A percentile compares a stretch with the other conserved stretches of the same genome.
phyloP scores from a whole-genome alignment of 208 protist species.

The Acanthamoeba royreba region DNA sequence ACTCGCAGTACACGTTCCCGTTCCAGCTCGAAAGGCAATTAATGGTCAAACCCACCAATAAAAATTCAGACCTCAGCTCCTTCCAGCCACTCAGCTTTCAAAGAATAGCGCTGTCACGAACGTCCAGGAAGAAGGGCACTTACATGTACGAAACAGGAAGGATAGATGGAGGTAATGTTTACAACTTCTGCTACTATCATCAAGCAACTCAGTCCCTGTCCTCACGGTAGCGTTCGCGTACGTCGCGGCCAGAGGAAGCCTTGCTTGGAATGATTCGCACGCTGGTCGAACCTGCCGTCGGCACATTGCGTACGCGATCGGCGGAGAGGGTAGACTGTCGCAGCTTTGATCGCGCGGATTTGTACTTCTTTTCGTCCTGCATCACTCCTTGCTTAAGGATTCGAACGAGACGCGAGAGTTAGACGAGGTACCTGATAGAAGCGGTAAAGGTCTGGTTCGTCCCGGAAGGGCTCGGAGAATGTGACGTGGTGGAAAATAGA shows the following conservation, averaged over 20 bases:
- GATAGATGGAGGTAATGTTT: no score
- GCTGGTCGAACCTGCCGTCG: background rate
- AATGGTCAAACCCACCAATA: no score
- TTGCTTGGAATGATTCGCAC: background rate
- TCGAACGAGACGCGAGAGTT: background rate
- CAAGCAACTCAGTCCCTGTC: no score
- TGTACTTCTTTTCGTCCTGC: background rate
- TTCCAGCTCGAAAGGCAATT: no score
- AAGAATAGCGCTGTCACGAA: no score
- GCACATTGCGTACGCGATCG: background rate
- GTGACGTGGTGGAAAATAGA: constrained; percentile 7
- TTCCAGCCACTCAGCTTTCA: no score
- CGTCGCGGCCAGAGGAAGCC: background rate
- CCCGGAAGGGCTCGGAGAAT: background rate
- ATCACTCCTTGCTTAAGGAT: no score
- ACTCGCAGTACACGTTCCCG: no score
- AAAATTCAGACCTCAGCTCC: no score
- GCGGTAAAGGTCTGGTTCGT: background rate
- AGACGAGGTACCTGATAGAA: background rate
- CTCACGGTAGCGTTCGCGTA: background rate
- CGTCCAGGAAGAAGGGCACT: no score
- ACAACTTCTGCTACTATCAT: no score
- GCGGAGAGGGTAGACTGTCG: background rate
- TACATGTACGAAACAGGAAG: no score
- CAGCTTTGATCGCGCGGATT: background rate